Percentiles rank a stretch among this genome's conserved stretches.
These are phyloP conservation scores for Verticillium longisporum DNA, from an alignment of 2,329 filamentous ascomycete genomes.

Conservation along the genomic window DNA sequence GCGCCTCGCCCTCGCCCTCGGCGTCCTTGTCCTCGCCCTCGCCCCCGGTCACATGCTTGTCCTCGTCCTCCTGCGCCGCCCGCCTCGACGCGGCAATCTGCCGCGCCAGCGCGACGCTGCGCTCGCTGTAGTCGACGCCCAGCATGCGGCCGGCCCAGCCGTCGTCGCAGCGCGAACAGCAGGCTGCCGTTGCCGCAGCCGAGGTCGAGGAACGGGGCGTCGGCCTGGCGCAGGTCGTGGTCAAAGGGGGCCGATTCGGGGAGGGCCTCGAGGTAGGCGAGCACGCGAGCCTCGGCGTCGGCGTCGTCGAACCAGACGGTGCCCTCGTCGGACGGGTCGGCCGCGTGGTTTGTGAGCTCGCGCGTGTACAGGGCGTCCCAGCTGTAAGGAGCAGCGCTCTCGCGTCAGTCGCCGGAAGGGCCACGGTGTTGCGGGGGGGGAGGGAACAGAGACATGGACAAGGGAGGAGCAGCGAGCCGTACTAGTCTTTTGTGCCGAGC, in stretches of 20 bases:
- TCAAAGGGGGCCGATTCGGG: slow-evolving; percentile 12
- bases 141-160: slow-evolving; percentile 63
- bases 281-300: slow-evolving; percentile 74
- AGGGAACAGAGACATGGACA: neutral
- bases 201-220: slow-evolving; percentile 67
- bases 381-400: slow-evolving; percentile 32
- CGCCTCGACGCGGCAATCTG: slow-evolving; percentile 43
- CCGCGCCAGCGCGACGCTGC: slow-evolving; percentile 67
- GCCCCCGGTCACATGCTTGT: neutral
- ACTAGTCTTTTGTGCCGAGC: slow-evolving; percentile 91
- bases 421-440: neutral
- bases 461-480: slow-evolving; percentile 23
- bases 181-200: slow-evolving; percentile 93
- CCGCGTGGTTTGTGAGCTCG: slow-evolving; percentile 64
- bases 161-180: slow-evolving; percentile 66
- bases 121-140: slow-evolving; percentile 80
- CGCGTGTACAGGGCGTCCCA: slow-evolving; percentile 70
- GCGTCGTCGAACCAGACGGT: slow-evolving; percentile 97
- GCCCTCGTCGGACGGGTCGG: slow-evolving; percentile 71
- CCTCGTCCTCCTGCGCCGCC: slow-evolving; percentile 8
- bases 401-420: neutral
- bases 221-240: slow-evolving; percentile 10
- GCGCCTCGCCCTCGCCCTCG: slow-evolving; percentile 1
- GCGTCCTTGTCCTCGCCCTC: slow-evolving; percentile 12
- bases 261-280: slow-evolving; percentile 52